Conservation (phyloP, 345 rosid species). For the Jatropha curcas region DNA sequence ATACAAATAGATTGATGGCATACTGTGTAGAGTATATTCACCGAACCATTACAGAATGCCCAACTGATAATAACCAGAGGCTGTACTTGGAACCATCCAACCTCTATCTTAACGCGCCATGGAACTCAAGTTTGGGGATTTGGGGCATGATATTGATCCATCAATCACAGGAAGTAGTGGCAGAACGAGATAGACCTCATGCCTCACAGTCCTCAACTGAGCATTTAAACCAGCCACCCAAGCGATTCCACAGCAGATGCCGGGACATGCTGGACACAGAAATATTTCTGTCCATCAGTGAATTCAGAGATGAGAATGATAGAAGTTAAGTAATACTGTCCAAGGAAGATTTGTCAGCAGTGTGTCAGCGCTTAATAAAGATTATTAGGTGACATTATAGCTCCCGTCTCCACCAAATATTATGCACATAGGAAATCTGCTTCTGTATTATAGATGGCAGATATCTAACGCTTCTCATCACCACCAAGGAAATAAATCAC, state of each 20-base stretch:
- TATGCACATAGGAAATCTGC: slow-evolving; percentile 94
- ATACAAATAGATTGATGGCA: slow-evolving; percentile 45
- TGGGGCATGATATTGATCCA: slow-evolving; percentile 89
- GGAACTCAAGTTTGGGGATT: slow-evolving; percentile 92
- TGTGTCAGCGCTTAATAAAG: slow-evolving; percentile 76
- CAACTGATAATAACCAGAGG: slow-evolving; percentile 96
- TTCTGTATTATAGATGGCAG: slow-evolving; percentile 81
- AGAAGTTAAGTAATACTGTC: slow-evolving; percentile 52
- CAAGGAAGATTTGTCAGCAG: slow-evolving; percentile 85
- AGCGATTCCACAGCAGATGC: slow-evolving; percentile 89
- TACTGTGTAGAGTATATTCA: slow-evolving; percentile 47
- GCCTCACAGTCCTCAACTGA: slow-evolving; percentile 93
- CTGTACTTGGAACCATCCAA: slow-evolving; percentile 98
- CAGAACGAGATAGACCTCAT: slow-evolving; percentile 75
- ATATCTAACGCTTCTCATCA: slow-evolving; percentile 97
- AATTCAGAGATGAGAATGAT: slow-evolving; percentile 12
- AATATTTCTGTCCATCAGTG: slow-evolving; percentile 13
- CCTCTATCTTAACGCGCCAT: slow-evolving; percentile 78
- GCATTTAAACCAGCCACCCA: slow-evolving; percentile 96
- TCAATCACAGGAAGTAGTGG: slow-evolving; percentile 77
- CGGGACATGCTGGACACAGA: slow-evolving; percentile 73
- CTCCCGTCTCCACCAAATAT: slow-evolving; percentile 97
- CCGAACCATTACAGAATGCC: slow-evolving; percentile 76
- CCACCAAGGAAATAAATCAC: slow-evolving; percentile 98
- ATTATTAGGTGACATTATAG: slow-evolving; percentile 92